phyloP scores from a whole-genome alignment of 225 moss, liverwort and hornwort genomes.

The Thuidium tamariscinum region DNA sequence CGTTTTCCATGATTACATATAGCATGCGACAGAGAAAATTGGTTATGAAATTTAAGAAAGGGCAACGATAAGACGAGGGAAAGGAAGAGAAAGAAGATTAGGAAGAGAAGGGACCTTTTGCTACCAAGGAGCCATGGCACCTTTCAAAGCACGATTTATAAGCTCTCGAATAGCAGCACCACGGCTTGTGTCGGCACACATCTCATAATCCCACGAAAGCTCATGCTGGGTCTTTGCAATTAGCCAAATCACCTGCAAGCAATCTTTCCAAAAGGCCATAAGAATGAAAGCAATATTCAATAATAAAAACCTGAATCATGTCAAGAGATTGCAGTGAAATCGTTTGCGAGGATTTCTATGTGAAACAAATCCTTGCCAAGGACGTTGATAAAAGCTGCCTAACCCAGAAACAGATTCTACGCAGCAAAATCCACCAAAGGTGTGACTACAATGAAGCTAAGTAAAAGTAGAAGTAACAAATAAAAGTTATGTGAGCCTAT shows the following conservation, averaged over 20 bases:
- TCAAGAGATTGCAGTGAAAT: not conserved
- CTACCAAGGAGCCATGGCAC: constrained; percentile 48
- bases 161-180: constrained; percentile 57
- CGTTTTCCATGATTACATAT: not conserved
- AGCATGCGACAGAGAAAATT: not conserved
- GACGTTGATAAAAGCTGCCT: not conserved
- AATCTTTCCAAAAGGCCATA: not conserved
- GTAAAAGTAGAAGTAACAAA: not conserved
- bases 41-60: not conserved
- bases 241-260: constrained; percentile 58
- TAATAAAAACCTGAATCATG: not conserved
- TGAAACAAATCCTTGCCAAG: not conserved
- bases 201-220: constrained; percentile 53
- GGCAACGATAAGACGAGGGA: not conserved
- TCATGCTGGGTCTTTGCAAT: constrained; percentile 55
- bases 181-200: constrained; percentile 69
- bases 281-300: not conserved
- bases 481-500: not conserved
- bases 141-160: constrained; percentile 42
- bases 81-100: not conserved
- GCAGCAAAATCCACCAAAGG: not conserved
- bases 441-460: not conserved
- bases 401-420: not conserved
- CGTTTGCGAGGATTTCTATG: not conserved
- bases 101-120: constrained; percentile 37